Base-by-base conservation (phyloP, 345 rosid species). In the Pistacia integerrima region DNA sequence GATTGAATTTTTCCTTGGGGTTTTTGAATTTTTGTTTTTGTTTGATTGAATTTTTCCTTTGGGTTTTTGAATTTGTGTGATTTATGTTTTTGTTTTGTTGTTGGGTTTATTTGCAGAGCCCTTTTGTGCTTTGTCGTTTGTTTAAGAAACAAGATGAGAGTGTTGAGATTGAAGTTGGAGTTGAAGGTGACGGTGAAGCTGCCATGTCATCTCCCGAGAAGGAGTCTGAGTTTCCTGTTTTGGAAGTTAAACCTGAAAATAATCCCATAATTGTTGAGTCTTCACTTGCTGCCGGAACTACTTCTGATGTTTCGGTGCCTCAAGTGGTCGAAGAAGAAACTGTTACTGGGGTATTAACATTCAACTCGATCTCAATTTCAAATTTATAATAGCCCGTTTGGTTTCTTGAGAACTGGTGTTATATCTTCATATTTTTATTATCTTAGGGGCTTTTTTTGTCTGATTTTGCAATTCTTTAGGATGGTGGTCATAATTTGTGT, bases 41-140 rank as follows among this genome's bases (percentile, higher is more conserved):
- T 90, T 41, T 41, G 46, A 8, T 41, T 41, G 46, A 76, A 67
- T 13, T 72, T 49, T 30, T 12, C 9, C 8, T 41, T 5, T 14
- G 35, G 41, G 3, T 14, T 64, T 30, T 60, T 2, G 9, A 17
- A 22, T 67, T 49, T 20, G 48, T 67, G 25, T 54, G 11, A 30
- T 54, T 64, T 17, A 6, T 41, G 33, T 57, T 35, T 17, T 52
- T 36, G 8, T 12, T 16, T n/a, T 14, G 46, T 41, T 41, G 9
- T 41, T 41, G 46, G 46, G 46, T 64, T 51, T 60, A 35, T 51
- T 18, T 84, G 84, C 85, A 93, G 97, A 82, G 73, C 81, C 84
- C 90, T 0, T 93, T 79, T 83, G 97, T 91, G 1, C 86, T 93
- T 60, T 86, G 86, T 58, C 91, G 90, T 36, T 70, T 93, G 79